A percentile compares a stretch with the other conserved stretches of the same genome.
phyloP scores from a whole-genome alignment of 257 asterid genomes.

The Fraxinus anomala region DNA sequence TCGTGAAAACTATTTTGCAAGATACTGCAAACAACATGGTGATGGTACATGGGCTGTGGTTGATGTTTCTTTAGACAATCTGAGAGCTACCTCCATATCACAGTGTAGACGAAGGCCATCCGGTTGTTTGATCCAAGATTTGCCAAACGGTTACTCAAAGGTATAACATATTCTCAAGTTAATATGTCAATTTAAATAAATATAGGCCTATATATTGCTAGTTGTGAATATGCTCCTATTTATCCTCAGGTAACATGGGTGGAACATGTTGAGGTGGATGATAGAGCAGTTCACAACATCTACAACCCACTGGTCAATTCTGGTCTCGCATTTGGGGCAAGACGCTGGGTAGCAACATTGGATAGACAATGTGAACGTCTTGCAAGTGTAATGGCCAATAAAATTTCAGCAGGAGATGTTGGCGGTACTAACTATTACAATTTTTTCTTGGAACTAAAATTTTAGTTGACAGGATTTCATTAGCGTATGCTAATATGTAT shows the following conservation, averaged over 20 bases:
- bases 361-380: slow-evolving; percentile 77
- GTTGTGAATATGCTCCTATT: neutral
- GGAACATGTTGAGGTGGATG: slow-evolving; percentile 75
- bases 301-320: slow-evolving; percentile 63
- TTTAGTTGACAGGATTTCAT: neutral
- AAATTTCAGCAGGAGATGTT: slow-evolving; percentile 59
- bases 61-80: slow-evolving; percentile 71
- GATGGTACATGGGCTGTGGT: slow-evolving; percentile 83
- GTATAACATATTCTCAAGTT: slow-evolving; percentile 27
- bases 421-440: slow-evolving; percentile 46
- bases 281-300: slow-evolving; percentile 59
- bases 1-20: slow-evolving; percentile 66
- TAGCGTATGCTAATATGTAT: neutral
- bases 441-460: neutral
- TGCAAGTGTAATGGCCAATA: slow-evolving; percentile 69
- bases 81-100: slow-evolving; percentile 52
- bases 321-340: slow-evolving; percentile 72
- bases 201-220: neutral
- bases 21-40: slow-evolving; percentile 74
- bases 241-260: slow-evolving; percentile 64
- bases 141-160: slow-evolving; percentile 84
- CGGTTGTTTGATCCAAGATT: slow-evolving; percentile 82
- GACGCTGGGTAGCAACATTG: slow-evolving; percentile 75
- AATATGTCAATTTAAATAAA: neutral
- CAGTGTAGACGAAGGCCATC: slow-evolving; percentile 69